Conservation (phyloP, 495 filamentous ascomycete genomes). For the Neohortaea acidophila region DNA sequence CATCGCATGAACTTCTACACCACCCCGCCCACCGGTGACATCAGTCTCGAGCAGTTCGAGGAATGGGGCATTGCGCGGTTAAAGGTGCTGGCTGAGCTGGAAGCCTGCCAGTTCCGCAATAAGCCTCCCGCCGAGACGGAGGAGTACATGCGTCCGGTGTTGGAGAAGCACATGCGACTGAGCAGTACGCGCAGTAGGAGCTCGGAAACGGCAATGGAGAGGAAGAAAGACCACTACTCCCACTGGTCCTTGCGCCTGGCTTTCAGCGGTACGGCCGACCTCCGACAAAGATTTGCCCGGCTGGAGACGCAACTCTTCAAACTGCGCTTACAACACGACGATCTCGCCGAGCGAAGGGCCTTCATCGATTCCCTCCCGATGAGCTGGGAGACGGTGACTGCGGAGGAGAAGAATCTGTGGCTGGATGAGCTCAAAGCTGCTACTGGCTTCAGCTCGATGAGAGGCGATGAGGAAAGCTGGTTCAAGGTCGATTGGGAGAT, state of each 20-base stretch:
- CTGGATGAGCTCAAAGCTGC: constrained; percentile 38
- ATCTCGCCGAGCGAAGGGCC: constrained; percentile 46
- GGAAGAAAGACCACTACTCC: constrained; percentile 92
- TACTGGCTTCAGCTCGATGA: constrained; percentile 33
- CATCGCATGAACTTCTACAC: constrained; percentile 87
- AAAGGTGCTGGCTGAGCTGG: constrained; percentile 83
- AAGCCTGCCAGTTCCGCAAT: constrained; percentile 92
- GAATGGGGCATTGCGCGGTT: constrained; percentile 97
- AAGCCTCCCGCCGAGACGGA: constrained; percentile 62
- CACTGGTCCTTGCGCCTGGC: constrained; percentile 95
- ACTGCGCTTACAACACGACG: constrained; percentile 59
- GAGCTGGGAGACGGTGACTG: constrained; percentile 64
- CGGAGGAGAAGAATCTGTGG: constrained; percentile 53
- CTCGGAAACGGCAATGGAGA: constrained; percentile 47
- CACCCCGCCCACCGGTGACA: constrained; percentile 75
- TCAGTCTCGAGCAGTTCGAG: constrained; percentile 95
- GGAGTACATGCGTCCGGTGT: constrained; percentile 59
- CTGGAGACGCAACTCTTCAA: constrained; percentile 81
- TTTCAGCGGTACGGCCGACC: constrained; percentile 79
- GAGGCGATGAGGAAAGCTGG: constrained; percentile 52
- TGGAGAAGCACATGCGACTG: constrained; percentile 77
- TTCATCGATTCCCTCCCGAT: constrained; percentile 70
- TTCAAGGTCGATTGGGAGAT: constrained; percentile 92
- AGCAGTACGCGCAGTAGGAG: constrained; percentile 55
- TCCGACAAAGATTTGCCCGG: constrained; percentile 73